A percentile compares a stretch with the other conserved stretches of the same genome.
Conservation (phyloP, 2,329 filamentous ascomycete species). For the Ophiostoma sp. region DNA sequence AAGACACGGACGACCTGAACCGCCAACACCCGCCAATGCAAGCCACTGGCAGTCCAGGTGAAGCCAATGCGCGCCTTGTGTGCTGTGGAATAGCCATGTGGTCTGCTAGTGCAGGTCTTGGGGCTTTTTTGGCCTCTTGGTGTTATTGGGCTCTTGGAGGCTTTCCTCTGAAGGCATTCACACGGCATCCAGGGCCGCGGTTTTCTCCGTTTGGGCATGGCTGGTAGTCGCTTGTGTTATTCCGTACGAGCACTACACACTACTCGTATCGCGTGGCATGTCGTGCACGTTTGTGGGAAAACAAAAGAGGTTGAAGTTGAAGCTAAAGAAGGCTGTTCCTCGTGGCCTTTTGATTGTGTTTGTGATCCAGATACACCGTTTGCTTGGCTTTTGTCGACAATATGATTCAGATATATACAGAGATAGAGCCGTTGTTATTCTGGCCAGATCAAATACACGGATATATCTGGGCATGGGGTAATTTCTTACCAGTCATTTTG, state of each 20-base stretch:
- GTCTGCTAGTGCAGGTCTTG: background rate
- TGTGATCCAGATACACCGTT: background rate
- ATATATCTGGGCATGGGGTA: background rate
- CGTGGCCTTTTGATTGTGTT: background rate
- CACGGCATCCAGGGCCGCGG: no score
- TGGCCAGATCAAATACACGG: background rate
- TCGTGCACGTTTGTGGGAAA: conserved; percentile 3
- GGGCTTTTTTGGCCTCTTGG: background rate
- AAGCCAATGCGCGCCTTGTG: background rate
- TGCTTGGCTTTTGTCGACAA: background rate
- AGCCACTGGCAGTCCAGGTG: background rate
- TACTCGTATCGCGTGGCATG: background rate
- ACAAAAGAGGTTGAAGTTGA: background rate
- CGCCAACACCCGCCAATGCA: background rate
- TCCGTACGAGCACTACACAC: background rate
- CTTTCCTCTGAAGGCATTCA: background rate
- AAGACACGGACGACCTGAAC: background rate
- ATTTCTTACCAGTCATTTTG: conserved; percentile 13
- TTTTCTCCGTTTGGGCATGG: background rate
- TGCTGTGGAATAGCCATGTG: conserved; percentile 15
- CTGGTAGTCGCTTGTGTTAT: background rate
- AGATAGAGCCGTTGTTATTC: background rate
- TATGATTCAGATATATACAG: background rate
- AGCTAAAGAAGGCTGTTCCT: background rate
- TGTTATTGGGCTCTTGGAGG: no score